phyloP scores from a whole-genome alignment of 2,329 filamentous ascomycete genomes.

The Pseudocercospora pini-densiflorae region DNA sequence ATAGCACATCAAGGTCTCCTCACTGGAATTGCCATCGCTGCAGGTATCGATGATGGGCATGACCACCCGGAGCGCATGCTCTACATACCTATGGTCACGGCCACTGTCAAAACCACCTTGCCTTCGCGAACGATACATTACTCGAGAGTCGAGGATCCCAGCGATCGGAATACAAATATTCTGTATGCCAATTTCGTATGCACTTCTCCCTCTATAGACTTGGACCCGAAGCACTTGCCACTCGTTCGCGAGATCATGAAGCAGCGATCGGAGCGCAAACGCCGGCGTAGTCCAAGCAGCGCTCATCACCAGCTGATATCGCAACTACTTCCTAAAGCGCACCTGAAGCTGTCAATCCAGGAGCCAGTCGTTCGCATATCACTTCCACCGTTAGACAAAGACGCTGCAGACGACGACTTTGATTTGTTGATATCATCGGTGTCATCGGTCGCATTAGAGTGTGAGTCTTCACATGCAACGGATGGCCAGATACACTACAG shows the following conservation, averaged over 20 bases:
- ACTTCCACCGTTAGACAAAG: conserved; percentile 73
- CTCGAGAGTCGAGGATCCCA: conserved; percentile 67
- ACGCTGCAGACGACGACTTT: conserved; percentile 74
- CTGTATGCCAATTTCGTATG: conserved; percentile 95
- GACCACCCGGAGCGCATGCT: conserved; percentile 83
- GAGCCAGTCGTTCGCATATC: conserved; percentile 92
- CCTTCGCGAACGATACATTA: conserved; percentile 92
- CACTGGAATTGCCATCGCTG: conserved; percentile 87
- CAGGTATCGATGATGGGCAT: conserved; percentile 89
- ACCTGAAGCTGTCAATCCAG: conserved; percentile 93
- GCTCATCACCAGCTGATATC: conserved; percentile 72
- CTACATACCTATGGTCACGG: conserved; percentile 97
- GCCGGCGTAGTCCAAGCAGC: conserved; percentile 14
- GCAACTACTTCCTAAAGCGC: conserved; percentile 89
- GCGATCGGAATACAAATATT: conserved; percentile 92
- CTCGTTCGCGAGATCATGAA: conserved; percentile 78
- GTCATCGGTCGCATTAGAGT: conserved; percentile 88
- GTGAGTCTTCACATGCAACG: conserved; percentile 93
- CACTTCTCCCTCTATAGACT: conserved; percentile 91
- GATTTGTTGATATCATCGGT: conserved; percentile 95
- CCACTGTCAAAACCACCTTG: conserved; percentile 89
- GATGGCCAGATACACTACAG: conserved; percentile 86
- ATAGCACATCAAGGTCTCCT: conserved; percentile 93
- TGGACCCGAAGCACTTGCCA: conserved; percentile 90
- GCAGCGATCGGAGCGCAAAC: conserved; percentile 25